These are phyloP conservation scores for Casuarina equisetifolia DNA, from an alignment of 306 rosid species.

Conservation along the genomic window DNA sequence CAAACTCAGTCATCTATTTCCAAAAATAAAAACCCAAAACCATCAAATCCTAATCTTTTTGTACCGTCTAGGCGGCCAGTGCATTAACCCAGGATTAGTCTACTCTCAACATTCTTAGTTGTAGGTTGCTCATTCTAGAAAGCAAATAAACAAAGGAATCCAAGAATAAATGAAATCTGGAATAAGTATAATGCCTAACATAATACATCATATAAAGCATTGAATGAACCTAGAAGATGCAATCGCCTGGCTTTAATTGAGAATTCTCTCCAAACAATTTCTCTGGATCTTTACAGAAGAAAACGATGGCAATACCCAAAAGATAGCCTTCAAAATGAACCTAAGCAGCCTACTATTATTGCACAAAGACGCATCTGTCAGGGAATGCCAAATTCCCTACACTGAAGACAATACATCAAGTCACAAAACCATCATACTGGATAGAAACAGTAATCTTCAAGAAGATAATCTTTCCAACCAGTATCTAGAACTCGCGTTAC, in stretches of 20 bases:
- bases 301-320: background rate
- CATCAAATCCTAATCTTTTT: background rate
- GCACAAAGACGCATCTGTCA: conserved; percentile 20
- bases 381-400: conserved; percentile 28
- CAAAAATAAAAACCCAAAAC: background rate
- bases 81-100: no score
- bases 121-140: no score
- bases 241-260: background rate
- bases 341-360: conserved; percentile 24
- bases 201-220: background rate
- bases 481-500: conserved; percentile 37
- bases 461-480: conserved; percentile 40
- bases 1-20: no score
- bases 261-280: background rate
- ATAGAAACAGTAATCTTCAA: conserved; percentile 28
- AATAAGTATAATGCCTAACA: background rate
- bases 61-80: no score
- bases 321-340: background rate
- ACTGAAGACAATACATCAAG: conserved; percentile 20
- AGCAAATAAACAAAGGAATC: no score
- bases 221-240: background rate
- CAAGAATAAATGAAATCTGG: background rate
- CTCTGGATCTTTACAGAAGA: background rate
- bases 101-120: no score
- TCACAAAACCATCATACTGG: conserved; percentile 44